Evolutionary conservation across 495 filamentous ascomycete genomes (phyloP).

Genomic region (Bathelium albidoporum): DNA sequence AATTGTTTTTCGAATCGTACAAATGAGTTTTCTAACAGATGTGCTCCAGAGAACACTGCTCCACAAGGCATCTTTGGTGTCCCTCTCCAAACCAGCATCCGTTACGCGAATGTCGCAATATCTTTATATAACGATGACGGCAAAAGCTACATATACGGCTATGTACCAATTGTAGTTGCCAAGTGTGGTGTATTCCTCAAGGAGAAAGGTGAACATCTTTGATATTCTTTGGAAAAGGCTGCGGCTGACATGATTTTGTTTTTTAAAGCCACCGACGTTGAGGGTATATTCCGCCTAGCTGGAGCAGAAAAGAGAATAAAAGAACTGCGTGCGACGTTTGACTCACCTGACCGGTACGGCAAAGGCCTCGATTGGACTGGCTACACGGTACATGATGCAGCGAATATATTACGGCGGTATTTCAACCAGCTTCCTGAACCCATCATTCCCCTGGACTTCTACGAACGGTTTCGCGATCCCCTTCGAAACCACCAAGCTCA

Average conservation of each 20-base stretch:
- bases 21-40: background rate
- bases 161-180: slow-evolving; percentile 95
- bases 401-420: slow-evolving; percentile 90
- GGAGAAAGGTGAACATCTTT: slow-evolving; percentile 66
- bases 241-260: background rate
- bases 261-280: slow-evolving; percentile 74
- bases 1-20: background rate
- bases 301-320: slow-evolving; percentile 98
- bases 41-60: slow-evolving; percentile 23
- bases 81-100: slow-evolving; percentile 88
- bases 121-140: slow-evolving; percentile 85
- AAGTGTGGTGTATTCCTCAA: slow-evolving; percentile 98
- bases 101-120: slow-evolving; percentile 97
- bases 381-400: slow-evolving; percentile 97
- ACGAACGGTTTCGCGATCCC: slow-evolving; percentile 81
- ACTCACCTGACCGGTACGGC: slow-evolving; percentile 91
- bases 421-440: slow-evolving; percentile 91
- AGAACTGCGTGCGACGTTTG: slow-evolving; percentile 81
- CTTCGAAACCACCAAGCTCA: slow-evolving; percentile 66
- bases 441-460: slow-evolving; percentile 90
- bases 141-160: slow-evolving; percentile 94
- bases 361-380: slow-evolving; percentile 96
- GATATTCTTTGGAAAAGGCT: background rate
- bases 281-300: slow-evolving; percentile 93
- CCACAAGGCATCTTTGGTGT: slow-evolving; percentile 76